Percentiles rank a stretch among this genome's conserved stretches.
phyloP scores from a whole-genome alignment of 2,329 filamentous ascomycete genomes.

The Berkeleyomyces rouxiae region DNA sequence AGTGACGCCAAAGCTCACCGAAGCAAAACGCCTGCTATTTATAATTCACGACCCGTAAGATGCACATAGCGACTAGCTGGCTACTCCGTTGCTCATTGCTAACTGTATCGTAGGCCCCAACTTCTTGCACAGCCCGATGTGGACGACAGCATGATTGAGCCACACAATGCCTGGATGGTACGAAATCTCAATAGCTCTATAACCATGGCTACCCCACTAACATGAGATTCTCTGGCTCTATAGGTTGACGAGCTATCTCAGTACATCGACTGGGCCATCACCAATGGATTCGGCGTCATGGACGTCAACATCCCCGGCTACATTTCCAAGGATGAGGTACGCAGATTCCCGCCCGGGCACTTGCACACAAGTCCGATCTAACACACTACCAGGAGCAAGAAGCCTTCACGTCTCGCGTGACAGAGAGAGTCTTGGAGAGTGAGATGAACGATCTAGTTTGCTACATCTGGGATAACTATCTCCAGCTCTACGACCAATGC shows the following conservation, averaged over 20 bases:
- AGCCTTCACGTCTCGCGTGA: constrained; percentile 27
- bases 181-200: constrained; percentile 22
- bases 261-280: constrained; percentile 70
- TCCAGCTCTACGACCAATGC: constrained; percentile 56
- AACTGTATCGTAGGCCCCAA: constrained; percentile 39
- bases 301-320: constrained; percentile 82
- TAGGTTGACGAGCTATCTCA: constrained; percentile 66
- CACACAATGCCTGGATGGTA: constrained; percentile 82
- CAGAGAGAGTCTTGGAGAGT: constrained; percentile 34
- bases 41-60: constrained; percentile 82
- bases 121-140: constrained; percentile 50
- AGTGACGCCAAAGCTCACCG: constrained; percentile 54
- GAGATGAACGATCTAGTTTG: constrained; percentile 57
- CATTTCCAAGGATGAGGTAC: constrained; percentile 42
- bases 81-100: neutral
- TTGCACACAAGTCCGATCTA: neutral
- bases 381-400: constrained; percentile 27
- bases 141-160: constrained; percentile 55
- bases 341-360: neutral
- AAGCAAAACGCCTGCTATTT: constrained; percentile 53
- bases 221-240: constrained; percentile 15
- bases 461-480: constrained; percentile 95
- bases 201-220: neutral
- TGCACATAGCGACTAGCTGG: neutral
- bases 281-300: constrained; percentile 66